Evolutionary conservation across 768 basidiomycete species (phyloP).

Genomic region (Lactarius sanguifluus): DNA sequence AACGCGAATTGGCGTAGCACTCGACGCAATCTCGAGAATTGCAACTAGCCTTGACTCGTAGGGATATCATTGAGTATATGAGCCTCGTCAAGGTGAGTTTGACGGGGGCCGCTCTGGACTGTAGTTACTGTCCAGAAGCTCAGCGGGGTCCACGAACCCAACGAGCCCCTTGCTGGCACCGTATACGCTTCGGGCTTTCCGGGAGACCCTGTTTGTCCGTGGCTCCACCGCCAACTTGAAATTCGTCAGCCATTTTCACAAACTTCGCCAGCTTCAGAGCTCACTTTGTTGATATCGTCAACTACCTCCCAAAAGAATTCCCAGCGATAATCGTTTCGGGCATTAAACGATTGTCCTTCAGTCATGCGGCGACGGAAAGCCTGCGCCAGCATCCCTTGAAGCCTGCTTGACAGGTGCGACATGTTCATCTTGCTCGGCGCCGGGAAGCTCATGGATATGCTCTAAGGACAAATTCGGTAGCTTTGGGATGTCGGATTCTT

Average conservation of each 20-base stretch:
- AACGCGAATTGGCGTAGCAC: too few species aligned
- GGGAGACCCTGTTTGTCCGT: background rate
- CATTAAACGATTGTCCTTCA: background rate
- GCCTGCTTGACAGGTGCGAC: background rate
- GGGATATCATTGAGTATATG: background rate
- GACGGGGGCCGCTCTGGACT: background rate
- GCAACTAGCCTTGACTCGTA: too few species aligned
- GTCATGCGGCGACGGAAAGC: background rate
- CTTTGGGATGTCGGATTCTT: too few species aligned
- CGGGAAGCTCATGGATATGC: background rate
- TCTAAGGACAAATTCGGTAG: too few species aligned
- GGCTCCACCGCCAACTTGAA: background rate
- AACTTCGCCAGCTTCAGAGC: too few species aligned
- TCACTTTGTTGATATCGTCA: too few species aligned
- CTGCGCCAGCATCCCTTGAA: background rate
- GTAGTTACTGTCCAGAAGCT: background rate
- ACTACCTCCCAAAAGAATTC: too few species aligned
- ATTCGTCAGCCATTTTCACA: constrained; percentile 26
- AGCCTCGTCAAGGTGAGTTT: background rate
- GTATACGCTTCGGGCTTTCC: background rate
- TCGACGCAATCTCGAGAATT: too few species aligned
- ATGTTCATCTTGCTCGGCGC: background rate
- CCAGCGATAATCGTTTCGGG: background rate
- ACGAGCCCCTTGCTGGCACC: background rate
- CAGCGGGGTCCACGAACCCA: background rate